Evolutionary conservation across 805 yeast genomes (phyloP), one percentile per base, ranked within the genome.

Genomic region (Candida chilensis): DNA sequence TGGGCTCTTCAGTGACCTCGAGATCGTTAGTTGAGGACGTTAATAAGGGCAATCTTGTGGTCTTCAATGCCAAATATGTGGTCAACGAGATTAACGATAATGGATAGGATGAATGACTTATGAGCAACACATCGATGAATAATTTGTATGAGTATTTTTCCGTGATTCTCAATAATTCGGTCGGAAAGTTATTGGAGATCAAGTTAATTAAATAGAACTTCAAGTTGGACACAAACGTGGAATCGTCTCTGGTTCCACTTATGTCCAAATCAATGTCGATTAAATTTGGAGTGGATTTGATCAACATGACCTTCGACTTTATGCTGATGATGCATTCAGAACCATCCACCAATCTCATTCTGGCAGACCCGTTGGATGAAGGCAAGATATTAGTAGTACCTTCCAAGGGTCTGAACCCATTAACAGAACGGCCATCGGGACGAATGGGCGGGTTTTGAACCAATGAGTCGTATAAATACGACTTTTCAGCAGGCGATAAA

Each of bases 301-400:
- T 35, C 30, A 47, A 38, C 11, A 84, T 82, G 3, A 88, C 96
- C 44, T 82, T 81, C 9, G 88, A 74, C 54, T 92, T 92, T 28
- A 90, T 70, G 46, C 96, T 92, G 4, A 86, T 90, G 20, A 92
- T 79, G 44, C 95, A 86, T 54, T 92, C 97, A 37, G 86, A 74
- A 15, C 98, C 97, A 52, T 90, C 97, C 29, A 82, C 69, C 20
- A 86, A 70, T 39, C 87, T 69, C 13, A 90, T 73, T 57, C 95
- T 70, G 1, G 96, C 81, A 2, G 96, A 87, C 10, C 98, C 98
- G 55, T 90, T 85, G 3, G 96, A 82, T 30, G 78, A 73, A 1
- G 95, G 92, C 35, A 92, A 63, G 43, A 90, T 81, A 29, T 79
- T 79, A 5, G 84, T 75, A 10, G 74, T 75, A 3, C 94, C 83